Conservation (phyloP, 2,329 filamentous ascomycete genomes). For the Botrytis medusae region DNA sequence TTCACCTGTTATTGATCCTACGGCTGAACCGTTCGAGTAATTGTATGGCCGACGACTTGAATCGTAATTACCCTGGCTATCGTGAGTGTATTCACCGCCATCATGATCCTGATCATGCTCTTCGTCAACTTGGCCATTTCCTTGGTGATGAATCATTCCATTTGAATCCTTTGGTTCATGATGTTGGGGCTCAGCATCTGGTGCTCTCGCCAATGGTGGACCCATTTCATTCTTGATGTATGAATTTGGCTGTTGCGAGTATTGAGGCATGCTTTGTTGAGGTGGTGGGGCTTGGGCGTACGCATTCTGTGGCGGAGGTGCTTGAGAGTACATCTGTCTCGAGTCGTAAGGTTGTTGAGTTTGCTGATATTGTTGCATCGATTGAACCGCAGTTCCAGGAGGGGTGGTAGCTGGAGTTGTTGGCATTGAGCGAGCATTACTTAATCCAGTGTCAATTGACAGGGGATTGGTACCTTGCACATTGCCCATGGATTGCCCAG, state of each 20-base stretch:
- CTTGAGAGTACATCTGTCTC: constrained; percentile 74
- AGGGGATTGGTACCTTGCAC: constrained; percentile 67
- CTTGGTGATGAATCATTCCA: constrained; percentile 61
- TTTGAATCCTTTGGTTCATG: constrained; percentile 65
- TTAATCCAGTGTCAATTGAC: constrained; percentile 77
- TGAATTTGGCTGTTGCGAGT: constrained; percentile 51
- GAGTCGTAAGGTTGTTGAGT: constrained; percentile 73
- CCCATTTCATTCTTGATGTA: constrained; percentile 90
- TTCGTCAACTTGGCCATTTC: constrained; percentile 61
- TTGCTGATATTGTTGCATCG: constrained; percentile 73
- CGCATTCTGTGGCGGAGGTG: constrained; percentile 64
- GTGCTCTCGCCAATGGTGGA: constrained; percentile 66
- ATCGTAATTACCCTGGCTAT: constrained; percentile 70
- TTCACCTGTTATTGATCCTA: constrained; percentile 67
- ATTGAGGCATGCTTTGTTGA: constrained; percentile 68
- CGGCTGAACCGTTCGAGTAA: constrained; percentile 66
- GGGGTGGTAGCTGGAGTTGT: constrained; percentile 90
- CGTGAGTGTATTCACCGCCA: constrained; percentile 81
- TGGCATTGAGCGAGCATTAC: constrained; percentile 80
- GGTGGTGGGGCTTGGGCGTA: constrained; percentile 64
- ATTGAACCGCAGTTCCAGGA: constrained; percentile 72
- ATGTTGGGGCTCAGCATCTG: constrained; percentile 58
- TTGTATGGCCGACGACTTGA: constrained; percentile 72
- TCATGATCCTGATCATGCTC: constrained; percentile 75
- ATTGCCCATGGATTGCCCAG: constrained; percentile 59